A percentile compares a stretch with the other conserved stretches of the same genome.
These are phyloP conservation scores for Allomyces macrogynus DNA, from an alignment of 192 early-diverging fungal genomes.

Conservation along the genomic window DNA sequence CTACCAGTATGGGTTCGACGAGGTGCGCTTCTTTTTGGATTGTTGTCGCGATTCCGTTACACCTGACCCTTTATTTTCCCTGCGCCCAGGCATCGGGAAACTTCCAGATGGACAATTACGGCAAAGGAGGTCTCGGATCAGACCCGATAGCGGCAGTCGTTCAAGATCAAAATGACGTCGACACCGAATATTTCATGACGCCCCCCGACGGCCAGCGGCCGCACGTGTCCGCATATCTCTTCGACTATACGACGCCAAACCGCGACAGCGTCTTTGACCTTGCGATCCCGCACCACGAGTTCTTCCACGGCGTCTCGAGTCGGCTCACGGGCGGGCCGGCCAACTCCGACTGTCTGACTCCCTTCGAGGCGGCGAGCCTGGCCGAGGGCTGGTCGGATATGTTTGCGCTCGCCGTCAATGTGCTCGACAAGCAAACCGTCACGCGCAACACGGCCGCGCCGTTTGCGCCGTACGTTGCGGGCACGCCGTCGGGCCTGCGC, in stretches of 20 bases:
- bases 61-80: too few species aligned
- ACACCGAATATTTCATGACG: constrained; percentile 90
- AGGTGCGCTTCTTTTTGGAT: constrained; percentile 22
- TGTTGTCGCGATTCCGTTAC: too few species aligned
- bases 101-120: constrained; percentile 78
- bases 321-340: constrained; percentile 63
- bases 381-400: constrained; percentile 92
- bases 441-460: constrained; percentile 28
- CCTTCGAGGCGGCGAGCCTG: constrained; percentile 73
- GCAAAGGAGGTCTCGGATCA: constrained; percentile 42
- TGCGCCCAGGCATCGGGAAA: constrained; percentile 42
- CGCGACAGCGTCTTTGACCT: constrained; percentile 77
- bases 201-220: constrained; percentile 80
- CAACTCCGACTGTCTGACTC: constrained; percentile 70
- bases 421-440: constrained; percentile 38
- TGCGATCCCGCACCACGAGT: constrained; percentile 86
- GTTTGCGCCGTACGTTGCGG: constrained; percentile 69
- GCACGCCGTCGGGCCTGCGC: constrained; percentile 18
- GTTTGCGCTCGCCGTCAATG: constrained; percentile 45
- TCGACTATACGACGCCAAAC: constrained; percentile 46
- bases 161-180: constrained; percentile 71
- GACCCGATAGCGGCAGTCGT: constrained; percentile 79
- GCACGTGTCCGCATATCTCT: constrained; percentile 88
- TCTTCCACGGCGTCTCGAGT: constrained; percentile 75
- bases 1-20: constrained; percentile 75